Evolutionary conservation across 257 asterid species (phyloP).

Genomic region (Leonotis leonurus): DNA sequence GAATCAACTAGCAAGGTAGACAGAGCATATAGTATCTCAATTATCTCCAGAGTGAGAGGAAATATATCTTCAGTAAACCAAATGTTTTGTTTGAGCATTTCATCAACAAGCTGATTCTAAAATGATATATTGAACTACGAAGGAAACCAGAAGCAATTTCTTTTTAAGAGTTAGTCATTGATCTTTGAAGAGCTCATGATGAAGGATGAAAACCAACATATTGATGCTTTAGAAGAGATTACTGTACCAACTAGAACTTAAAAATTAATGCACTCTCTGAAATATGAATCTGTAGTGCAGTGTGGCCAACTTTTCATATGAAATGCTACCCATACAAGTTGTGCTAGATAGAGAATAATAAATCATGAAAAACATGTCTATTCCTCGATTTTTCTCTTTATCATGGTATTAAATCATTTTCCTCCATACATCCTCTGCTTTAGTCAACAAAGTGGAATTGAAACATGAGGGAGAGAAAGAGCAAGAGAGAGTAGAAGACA

Average conservation of each 20-base stretch:
- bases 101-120: neutral
- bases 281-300: neutral
- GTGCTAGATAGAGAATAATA: neutral
- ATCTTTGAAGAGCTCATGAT: neutral
- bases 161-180: neutral
- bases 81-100: neutral
- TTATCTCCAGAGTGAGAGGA: neutral
- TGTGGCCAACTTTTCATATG: neutral
- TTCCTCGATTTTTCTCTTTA: neutral
- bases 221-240: neutral
- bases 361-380: too few relatives aligned
- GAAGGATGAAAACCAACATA: too few relatives aligned
- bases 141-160: neutral
- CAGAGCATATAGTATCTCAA: neutral
- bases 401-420: neutral
- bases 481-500: neutral
- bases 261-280: neutral
- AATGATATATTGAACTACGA: neutral
- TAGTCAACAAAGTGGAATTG: neutral
- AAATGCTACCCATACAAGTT: neutral
- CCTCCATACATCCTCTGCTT: neutral
- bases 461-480: too few relatives aligned
- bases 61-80: neutral
- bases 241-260: neutral
- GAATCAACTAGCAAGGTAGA: neutral